Evolutionary conservation across 257 asterid genomes (phyloP), one percentile per base, ranked within the genome.

Genomic region (Solanum tarapatanum): DNA sequence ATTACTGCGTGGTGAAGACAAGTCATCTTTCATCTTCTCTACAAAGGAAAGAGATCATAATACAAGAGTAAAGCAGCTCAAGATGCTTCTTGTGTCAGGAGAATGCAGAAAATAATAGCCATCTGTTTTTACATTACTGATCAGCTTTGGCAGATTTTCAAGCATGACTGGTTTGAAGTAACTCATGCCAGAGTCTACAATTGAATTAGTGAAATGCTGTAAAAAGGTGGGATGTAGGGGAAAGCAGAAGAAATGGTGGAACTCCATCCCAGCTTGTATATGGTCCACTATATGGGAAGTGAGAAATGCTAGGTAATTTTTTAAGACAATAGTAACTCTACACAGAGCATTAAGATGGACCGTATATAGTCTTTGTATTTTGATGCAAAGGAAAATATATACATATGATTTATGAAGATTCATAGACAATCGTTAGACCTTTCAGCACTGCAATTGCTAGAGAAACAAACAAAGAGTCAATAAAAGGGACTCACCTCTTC

Each of bases 401-500:
- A 32, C 41, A 35, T 74, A 74, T 74, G 84, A 77, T 17, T 51
- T 51, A 51, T 51, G 62, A 51, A 12, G 37, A 41, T 43, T 43
- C 84, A 79, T 24, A 26, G 68, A 80, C 84, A 28, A 77, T 39
- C 39, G 51, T 26, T 12, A 86, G 87, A 82, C 79, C 2, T 82
- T 30, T 37, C 13, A 87, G 87, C 72, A 32, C 32, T 4, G 88
- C 26, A 64, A 55, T 13, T 14, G 74, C 2, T 85, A 43, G 35
- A 82, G 7, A 17, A 39, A 84, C 17, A 26, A 55, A 55, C 24
- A 55, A 19, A 60, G 82, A 82, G 30, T 60, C 87, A 84, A 84
- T 37, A 70, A 76, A 86, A 64, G 86, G 14, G 70, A 45, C 93
- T 92, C 89, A 97, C 99, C 94, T 97, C 99, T 90, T 95, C 98